Evolutionary conservation across 2,329 filamentous ascomycete species (phyloP), one percentile per base, ranked within the genome.

Genomic region (Xylariaceae sp.): DNA sequence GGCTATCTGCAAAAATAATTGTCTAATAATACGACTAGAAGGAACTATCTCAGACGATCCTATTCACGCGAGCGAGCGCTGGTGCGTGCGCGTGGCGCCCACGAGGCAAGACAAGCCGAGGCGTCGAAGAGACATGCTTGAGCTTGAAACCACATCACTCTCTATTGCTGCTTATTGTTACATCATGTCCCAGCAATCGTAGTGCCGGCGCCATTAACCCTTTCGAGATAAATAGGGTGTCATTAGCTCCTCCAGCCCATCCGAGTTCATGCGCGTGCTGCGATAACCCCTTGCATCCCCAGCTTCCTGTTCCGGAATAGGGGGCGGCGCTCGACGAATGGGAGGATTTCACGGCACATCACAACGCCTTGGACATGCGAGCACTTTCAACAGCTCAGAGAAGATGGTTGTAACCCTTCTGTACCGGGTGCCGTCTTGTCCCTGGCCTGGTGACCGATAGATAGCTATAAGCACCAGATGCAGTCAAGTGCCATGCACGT

Each of bases 271-370:
- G 47, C 50, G 60, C 54, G 52, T 58, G 48, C 50, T 55, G 49
- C 46, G 57, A 58, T 62, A 51, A 53, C 54, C 60, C 64, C 64
- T 64, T 62, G 57, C 63, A 61, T 65, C 39, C 33, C 59, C 60
- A 67, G 60, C 64, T 67, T 62, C 65, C 65, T 61, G 16, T 63
- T 67, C 58, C 18, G 62, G 64, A 53, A 59, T 64, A 63, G 64
- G 53, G 51, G 50, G 16, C 24, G 3, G 10, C 40, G 13, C 26
- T 53, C 20, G 41, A 29, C 65, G 55, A 67, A 67, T 66, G 24
- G 50, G 55, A 58, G 41, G 39, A 39, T 44, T 43, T 37, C n/a
- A 33, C 33, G 44, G 44, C 35, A 44, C 30, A 51, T 50, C 57
- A 29, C 35, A 15, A 55, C 48, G n/a, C n/a, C n/a, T n/a, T n/a